A percentile compares a stretch with the other conserved stretches of the same genome.
Evolutionary conservation across 75 land plant species (phyloP).

Genomic region (Pinus taeda): DNA sequence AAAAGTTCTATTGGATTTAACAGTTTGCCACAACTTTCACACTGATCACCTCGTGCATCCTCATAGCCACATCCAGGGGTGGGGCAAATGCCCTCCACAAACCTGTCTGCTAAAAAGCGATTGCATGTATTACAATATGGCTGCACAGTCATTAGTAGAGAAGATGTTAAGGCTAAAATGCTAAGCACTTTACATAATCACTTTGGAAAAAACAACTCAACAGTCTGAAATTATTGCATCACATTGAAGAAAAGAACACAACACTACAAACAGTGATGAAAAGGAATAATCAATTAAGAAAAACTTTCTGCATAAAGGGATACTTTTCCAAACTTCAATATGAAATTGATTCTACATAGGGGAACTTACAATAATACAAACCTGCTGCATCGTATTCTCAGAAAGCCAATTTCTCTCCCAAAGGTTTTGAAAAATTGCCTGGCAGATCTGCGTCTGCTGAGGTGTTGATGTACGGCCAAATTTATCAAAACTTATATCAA

Average conservation of each 20-base stretch:
- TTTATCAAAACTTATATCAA: slow-evolving; percentile 85
- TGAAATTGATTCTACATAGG: not conserved
- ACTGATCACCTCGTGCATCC: slow-evolving; percentile 95
- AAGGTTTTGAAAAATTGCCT: slow-evolving; percentile 76
- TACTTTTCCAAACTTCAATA: not conserved
- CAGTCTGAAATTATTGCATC: not conserved
- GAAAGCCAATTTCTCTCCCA: slow-evolving; percentile 72
- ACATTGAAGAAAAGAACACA: not conserved
- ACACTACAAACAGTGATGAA: not conserved
- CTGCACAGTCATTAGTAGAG: slow-evolving; percentile 39
- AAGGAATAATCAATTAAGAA: not conserved
- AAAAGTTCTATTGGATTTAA: slow-evolving; percentile 85
- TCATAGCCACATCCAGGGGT: slow-evolving; percentile 60
- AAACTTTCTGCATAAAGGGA: not conserved
- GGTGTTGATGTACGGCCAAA: slow-evolving; percentile 95
- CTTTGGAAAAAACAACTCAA: not conserved
- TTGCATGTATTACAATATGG: slow-evolving; percentile 82
- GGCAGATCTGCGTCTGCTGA: slow-evolving; percentile 92
- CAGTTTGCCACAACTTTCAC: slow-evolving; percentile 87
- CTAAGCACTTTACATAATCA: not conserved
- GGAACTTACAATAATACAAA: slow-evolving; percentile 16
- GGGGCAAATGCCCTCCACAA: slow-evolving; percentile 91
- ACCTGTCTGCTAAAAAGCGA: slow-evolving; percentile 89
- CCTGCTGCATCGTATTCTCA: slow-evolving; percentile 94
- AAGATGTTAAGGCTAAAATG: not conserved